Base-by-base conservation (phyloP, 768 basidiomycete genomes). In the Amanita fuliginea region DNA sequence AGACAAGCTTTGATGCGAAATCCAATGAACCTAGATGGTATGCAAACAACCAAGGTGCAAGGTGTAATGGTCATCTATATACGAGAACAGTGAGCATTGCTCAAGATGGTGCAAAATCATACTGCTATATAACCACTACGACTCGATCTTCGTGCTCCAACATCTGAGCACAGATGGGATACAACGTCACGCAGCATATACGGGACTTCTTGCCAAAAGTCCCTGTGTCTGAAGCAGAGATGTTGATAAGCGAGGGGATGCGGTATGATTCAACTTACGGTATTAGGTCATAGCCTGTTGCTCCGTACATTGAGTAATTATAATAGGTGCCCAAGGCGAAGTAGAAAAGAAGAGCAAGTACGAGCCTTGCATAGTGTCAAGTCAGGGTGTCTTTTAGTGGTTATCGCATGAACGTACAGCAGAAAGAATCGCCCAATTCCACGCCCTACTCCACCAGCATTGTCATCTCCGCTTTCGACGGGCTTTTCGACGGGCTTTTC, bases 381-480 rank as follows among this genome's bases (percentile, higher is more conserved):
- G 49, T 46, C 28, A 51, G 46, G n/a, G 35, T 2, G 22, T 21
- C 6, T 50, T n/a, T 21, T 46, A 9, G 42, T 37, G 21, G 9
- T 42, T 39, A 36, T 46, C 6, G 26, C 16, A 49, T 13, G 64
- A 86, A 63, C 63, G 86, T 88, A 90, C 69, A 26, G 26, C 19
- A 90, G 69, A 71, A 93, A 86, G 70, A 93, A 92, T 76, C 86
- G 91, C 3, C 87, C 84, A n/a, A 94, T 67, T 19, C 83, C 86
- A 62, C 81, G 87, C 3, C 82, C 84, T 21, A 77, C 73, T 24
- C 60, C 46, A 53, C 53, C 55, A 10, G 56, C 61, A 5, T 62
- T 61, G 34, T 64, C 62, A 26, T 72, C 73, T 55, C 73, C 80
- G 9, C 73, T 77, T 21, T 70, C 68, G 33, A 5, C 44, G 5